Evolutionary conservation across 352 stramenopile species (phyloP), one percentile per base, ranked within the genome.

Genomic region (Globisporangium nunn): DNA sequence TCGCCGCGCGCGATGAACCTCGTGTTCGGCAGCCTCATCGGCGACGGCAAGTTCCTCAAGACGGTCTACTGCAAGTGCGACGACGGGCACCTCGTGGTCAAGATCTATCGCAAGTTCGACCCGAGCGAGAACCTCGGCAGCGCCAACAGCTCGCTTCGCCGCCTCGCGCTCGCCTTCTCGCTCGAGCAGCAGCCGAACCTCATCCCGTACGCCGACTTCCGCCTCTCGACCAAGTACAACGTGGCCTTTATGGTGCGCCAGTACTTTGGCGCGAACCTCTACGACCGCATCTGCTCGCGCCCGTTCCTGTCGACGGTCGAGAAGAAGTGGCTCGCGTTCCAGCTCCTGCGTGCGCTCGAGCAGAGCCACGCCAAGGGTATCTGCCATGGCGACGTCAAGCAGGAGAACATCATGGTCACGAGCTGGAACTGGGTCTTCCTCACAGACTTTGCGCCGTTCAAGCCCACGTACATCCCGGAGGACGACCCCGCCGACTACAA

Each of bases 391-490:
- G 96, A 99, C 66, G 91, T 99, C 52, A 99, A 98, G 58, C 91
- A 96, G 53, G 95, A 99, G 68, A 99, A 99, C 77, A 85, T 99
- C 64, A 95, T 98, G 66, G 78, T 99, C n/a, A 98, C 96, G 10
- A 97, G 82, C 58, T 98, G 93, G 87, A 98, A 98, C 58, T 99
- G 95, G 93, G 84, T 99, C 52, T 90, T 98, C 40, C 72, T 99
- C 8, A 91, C 90, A 8, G 97, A 99, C 75, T 97, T 99, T 70
- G 89, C 95, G 37, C 89, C 91, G 0, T 98, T 97, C 72, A 98
- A 98, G 66, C 96, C 96, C 8, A 96, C 91, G 11, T 95, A 90
- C 53, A 86, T 99, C 41, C 94, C 93, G 0, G 88, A 98, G 68
- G 93, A 98, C 66, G 95, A 98, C 69, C 95, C 95, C 2, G 88